phyloP scores from a whole-genome alignment of 1,284 basidiomycete species.

The Meripilus lineatus region DNA sequence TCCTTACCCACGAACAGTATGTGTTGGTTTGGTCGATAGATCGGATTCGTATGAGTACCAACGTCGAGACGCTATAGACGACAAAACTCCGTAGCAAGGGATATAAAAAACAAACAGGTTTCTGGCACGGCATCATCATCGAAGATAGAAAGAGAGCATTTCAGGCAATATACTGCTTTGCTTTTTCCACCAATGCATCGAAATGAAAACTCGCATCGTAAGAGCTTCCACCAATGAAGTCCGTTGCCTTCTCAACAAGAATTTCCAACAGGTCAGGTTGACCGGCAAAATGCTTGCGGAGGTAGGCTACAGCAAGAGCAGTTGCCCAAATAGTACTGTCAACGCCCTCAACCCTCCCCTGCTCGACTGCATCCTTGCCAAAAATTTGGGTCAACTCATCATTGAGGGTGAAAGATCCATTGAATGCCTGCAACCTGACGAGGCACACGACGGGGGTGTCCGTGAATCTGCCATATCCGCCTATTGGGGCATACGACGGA shows the following conservation, averaged over 20 bases:
- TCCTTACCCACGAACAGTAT: too few relatives aligned
- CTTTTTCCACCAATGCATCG: conserved; percentile 7
- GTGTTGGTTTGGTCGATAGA: too few relatives aligned
- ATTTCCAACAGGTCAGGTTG: conserved; percentile 3
- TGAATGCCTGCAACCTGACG: conserved; percentile 3
- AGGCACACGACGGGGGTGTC: conserved; percentile 5
- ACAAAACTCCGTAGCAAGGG: too few relatives aligned
- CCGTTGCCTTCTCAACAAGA: conserved; percentile 8
- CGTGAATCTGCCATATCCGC: not conserved
- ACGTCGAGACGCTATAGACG: too few relatives aligned
- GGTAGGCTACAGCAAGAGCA: conserved; percentile 1
- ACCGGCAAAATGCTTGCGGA: not conserved
- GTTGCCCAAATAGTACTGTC: conserved; percentile 4
- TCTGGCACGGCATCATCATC: too few relatives aligned
- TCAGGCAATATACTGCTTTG: conserved; percentile 2
- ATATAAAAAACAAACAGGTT: too few relatives aligned
- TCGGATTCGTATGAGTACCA: too few relatives aligned
- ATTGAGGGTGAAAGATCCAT: conserved; percentile 8
- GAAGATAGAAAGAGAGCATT: too few relatives aligned
- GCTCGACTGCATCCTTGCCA: conserved; percentile 1
- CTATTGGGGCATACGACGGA: not conserved
- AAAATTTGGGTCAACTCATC: conserved; percentile 3
- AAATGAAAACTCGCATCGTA: not conserved
- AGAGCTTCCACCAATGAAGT: not conserved
- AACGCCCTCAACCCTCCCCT: not conserved